phyloP scores from a whole-genome alignment of 768 basidiomycete species.

The Suillus brevipes region DNA sequence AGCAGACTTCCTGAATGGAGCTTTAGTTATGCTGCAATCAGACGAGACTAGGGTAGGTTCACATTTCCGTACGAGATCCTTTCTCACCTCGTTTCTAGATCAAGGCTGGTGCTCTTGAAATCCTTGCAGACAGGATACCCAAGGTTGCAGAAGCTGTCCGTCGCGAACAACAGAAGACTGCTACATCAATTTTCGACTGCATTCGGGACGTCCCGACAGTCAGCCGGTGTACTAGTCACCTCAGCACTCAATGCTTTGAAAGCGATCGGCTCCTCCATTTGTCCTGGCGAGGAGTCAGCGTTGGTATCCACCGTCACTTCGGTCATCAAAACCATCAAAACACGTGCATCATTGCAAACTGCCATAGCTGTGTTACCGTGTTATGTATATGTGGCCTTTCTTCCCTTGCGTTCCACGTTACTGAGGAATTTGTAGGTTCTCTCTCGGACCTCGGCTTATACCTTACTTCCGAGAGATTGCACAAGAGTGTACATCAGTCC shows the following conservation, averaged over 20 bases:
- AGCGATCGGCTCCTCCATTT: slow-evolving; percentile 56
- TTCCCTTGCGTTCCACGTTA: too few species aligned
- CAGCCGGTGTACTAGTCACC: slow-evolving; percentile 39
- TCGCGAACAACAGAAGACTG: slow-evolving; percentile 43
- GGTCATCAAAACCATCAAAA: slow-evolving; percentile 50
- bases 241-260: slow-evolving; percentile 62
- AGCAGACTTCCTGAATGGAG: slow-evolving; percentile 61
- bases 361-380: slow-evolving; percentile 59
- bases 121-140: slow-evolving; percentile 67
- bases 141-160: slow-evolving; percentile 60
- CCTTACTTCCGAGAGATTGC: slow-evolving; percentile 79
- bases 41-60: slow-evolving; percentile 50
- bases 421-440: slow-evolving; percentile 45
- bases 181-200: slow-evolving; percentile 53
- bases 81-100: slow-evolving; percentile 42
- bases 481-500: slow-evolving; percentile 50
- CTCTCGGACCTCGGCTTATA: slow-evolving; percentile 86
- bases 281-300: slow-evolving; percentile 64
- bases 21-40: slow-evolving; percentile 55
- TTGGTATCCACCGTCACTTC: slow-evolving; percentile 61
- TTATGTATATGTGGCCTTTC: slow-evolving; percentile 51
- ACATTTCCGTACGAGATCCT: not conserved
- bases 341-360: slow-evolving; percentile 35
- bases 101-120: slow-evolving; percentile 65
- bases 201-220: slow-evolving; percentile 47